Evolutionary conservation across 768 basidiomycete genomes (phyloP).

Genomic region (Antrodiella citrinella): DNA sequence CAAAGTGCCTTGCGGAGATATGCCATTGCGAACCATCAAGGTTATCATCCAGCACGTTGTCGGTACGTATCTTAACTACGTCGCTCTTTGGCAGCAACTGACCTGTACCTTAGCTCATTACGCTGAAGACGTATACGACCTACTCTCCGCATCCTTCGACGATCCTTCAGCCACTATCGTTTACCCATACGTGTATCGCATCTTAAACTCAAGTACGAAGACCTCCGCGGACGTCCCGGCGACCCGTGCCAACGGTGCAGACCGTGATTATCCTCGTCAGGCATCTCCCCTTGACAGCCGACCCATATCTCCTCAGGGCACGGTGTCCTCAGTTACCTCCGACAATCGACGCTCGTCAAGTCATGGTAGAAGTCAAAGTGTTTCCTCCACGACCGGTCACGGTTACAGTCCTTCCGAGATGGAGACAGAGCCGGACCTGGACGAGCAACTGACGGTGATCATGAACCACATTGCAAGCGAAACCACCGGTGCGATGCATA

Average conservation of each 20-base stretch:
- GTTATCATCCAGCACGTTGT: slow-evolving; percentile 97
- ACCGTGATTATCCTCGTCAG: slow-evolving; percentile 35
- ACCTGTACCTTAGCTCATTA: slow-evolving; percentile 52
- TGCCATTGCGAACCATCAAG: slow-evolving; percentile 97
- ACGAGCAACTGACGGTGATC: slow-evolving; percentile 72
- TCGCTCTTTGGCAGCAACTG: slow-evolving; percentile 7
- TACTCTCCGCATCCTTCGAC: slow-evolving; percentile 85
- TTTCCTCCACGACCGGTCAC: slow-evolving; percentile 54
- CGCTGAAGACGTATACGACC: slow-evolving; percentile 84
- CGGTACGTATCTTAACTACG: slow-evolving; percentile 45
- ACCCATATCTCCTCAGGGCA: slow-evolving; percentile 67
- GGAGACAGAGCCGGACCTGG: slow-evolving; percentile 81
- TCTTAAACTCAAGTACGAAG: slow-evolving; percentile 62
- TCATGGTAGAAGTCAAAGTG: slow-evolving; percentile 60
- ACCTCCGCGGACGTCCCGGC: slow-evolving; percentile 32
- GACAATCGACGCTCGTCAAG: slow-evolving; percentile 45
- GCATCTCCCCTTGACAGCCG: slow-evolving; percentile 57
- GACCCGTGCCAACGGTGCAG: slow-evolving; percentile 8
- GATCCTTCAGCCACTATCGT: slow-evolving; percentile 97
- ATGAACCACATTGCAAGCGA: slow-evolving; percentile 85
- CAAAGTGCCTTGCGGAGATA: slow-evolving; percentile 91
- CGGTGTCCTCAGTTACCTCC: slow-evolving; percentile 37
- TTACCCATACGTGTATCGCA: slow-evolving; percentile 91
- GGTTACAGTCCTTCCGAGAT: slow-evolving; percentile 38
- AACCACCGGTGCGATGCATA: slow-evolving; percentile 82